phyloP scores from a whole-genome alignment of 768 basidiomycete species.

The Porphyrellus cyaneotinctus region DNA sequence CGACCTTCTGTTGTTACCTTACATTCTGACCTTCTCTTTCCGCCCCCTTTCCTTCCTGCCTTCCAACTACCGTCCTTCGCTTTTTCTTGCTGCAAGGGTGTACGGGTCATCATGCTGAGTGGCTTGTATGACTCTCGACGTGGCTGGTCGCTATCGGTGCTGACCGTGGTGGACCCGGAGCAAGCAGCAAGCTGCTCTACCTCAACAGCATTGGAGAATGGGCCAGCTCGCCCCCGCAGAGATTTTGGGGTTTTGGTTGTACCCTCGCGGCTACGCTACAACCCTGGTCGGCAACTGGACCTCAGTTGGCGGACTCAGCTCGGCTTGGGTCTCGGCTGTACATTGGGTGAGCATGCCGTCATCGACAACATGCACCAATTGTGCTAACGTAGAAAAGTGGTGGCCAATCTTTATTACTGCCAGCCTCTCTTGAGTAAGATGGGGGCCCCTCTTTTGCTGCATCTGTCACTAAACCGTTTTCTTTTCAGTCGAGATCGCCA shows the following conservation, averaged over 20 bases:
- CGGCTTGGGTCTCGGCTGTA: slow-evolving; percentile 46
- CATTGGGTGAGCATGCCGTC: slow-evolving; percentile 36
- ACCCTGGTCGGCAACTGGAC: slow-evolving; percentile 34
- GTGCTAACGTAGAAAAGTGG: slow-evolving; percentile 24
- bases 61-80: slow-evolving; percentile 17
- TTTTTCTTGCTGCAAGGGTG: slow-evolving; percentile 3
- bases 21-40: neutral
- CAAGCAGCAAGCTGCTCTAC: neutral
- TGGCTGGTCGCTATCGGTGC: slow-evolving; percentile 16
- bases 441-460: neutral
- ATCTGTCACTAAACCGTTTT: neutral
- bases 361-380: neutral
- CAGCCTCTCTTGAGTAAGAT: slow-evolving; percentile 70
- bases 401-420: slow-evolving; percentile 77
- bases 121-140: slow-evolving; percentile 4
- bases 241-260: slow-evolving; percentile 47
- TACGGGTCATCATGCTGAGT: slow-evolving; percentile 9
- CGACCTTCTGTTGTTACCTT: neutral
- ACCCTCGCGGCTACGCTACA: slow-evolving; percentile 39
- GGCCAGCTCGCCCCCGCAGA: slow-evolving; percentile 1
- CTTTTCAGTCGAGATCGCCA: slow-evolving; percentile 30
- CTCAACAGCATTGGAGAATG: neutral
- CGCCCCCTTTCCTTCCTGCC: neutral
- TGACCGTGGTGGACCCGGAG: slow-evolving; percentile 11
- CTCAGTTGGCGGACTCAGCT: slow-evolving; percentile 39